phyloP scores from a whole-genome alignment of 139 green algal genomes.

The Tetraselmis striata region DNA sequence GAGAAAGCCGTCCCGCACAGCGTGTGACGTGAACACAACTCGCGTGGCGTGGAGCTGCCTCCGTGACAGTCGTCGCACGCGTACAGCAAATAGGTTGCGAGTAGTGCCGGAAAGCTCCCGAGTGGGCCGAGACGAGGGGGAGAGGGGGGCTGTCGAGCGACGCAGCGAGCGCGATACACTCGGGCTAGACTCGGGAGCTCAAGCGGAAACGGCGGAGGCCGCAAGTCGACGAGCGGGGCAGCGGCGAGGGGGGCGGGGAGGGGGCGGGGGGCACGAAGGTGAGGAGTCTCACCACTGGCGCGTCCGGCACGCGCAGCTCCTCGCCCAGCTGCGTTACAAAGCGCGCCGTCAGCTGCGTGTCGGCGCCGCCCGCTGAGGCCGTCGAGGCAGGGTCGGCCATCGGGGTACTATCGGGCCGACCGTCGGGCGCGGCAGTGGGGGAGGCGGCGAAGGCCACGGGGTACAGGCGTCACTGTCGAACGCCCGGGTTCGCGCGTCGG shows the following conservation, averaged over 20 bases:
- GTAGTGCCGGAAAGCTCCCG: too few species aligned
- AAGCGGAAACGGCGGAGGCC: neutral
- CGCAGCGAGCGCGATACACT: neutral
- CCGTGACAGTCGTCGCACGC: too few species aligned
- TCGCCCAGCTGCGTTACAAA: constrained; percentile 79
- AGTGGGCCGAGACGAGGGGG: neutral
- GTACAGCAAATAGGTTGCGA: too few species aligned
- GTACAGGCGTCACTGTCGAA: too few species aligned
- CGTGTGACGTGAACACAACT: neutral
- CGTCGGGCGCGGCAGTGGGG: too few species aligned
- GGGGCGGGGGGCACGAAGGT: too few species aligned
- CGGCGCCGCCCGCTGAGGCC: constrained; percentile 12
- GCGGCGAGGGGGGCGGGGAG: neutral
- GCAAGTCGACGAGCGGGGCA: neutral
- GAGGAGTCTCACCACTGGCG: constrained; percentile 75
- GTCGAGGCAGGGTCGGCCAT: too few species aligned
- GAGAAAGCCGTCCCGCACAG: neutral
- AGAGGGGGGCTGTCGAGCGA: neutral
- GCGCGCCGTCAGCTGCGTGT: constrained; percentile 66
- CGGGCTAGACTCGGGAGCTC: neutral
- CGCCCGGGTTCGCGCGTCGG: too few species aligned
- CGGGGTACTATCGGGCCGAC: too few species aligned
- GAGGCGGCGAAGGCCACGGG: too few species aligned
- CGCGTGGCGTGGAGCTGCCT: too few species aligned
- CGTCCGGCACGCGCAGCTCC: constrained; percentile 57